Conservation (phyloP, 2,329 filamentous ascomycete genomes). For the Pseudocercospora fijiensis region DNA sequence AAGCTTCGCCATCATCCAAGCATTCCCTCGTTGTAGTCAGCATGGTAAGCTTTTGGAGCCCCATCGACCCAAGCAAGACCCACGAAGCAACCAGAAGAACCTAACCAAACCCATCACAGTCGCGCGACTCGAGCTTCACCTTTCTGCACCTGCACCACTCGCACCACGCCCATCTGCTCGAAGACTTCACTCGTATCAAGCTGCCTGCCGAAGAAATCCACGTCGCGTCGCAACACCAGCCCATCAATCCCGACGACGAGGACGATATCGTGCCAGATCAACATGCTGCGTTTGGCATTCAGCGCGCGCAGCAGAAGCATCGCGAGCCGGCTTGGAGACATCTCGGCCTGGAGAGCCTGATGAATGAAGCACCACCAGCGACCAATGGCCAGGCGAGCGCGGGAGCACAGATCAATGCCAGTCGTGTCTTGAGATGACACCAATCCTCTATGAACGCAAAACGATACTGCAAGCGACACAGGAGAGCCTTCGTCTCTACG, state of each 20-base stretch:
- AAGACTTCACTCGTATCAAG: conserved; percentile 52
- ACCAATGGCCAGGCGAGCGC: conserved; percentile 19
- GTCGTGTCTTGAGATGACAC: conserved; percentile 16
- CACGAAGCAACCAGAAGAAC: conserved; percentile 2
- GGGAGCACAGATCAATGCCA: conserved; percentile 15
- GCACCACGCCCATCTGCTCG: conserved; percentile 74
- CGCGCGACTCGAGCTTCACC: conserved; percentile 72
- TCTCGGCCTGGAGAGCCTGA: conserved; percentile 68
- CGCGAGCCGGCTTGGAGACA: conserved; percentile 77
- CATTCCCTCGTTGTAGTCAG: neutral
- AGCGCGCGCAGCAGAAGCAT: conserved; percentile 70
- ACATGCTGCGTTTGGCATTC: conserved; percentile 83
- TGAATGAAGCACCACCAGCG: conserved; percentile 60
- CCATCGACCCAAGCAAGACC: neutral
- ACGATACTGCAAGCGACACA: too few species aligned
- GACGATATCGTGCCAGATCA: conserved; percentile 87
- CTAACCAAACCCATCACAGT: conserved; percentile 37
- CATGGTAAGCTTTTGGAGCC: conserved; percentile 17
- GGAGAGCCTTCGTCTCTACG: neutral
- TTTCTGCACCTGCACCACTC: conserved; percentile 72
- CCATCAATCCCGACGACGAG: conserved; percentile 80
- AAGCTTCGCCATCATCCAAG: neutral
- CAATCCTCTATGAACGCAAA: neutral
- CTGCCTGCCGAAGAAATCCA: conserved; percentile 68
- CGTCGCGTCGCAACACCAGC: conserved; percentile 75